A percentile compares a stretch with the other conserved stretches of the same genome.
Conservation (phyloP, 306 rosid species). For the Vigna mungo region DNA sequence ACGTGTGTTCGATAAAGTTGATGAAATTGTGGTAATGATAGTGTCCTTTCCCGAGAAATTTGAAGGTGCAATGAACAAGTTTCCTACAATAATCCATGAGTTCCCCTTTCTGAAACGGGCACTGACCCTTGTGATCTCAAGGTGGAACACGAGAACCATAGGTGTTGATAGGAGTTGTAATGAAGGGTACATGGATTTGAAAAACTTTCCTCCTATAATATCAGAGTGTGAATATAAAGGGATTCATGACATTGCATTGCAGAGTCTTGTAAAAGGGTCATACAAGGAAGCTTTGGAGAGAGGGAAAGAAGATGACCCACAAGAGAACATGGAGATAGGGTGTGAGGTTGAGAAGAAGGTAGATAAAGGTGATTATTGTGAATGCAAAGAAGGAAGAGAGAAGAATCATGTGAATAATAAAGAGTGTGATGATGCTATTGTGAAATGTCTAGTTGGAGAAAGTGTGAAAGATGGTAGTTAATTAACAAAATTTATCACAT, state of each 20-base stretch:
- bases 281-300: slow-evolving; percentile 52
- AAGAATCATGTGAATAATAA: slow-evolving; percentile 2
- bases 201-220: slow-evolving; percentile 42
- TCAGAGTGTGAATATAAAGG: slow-evolving; percentile 43
- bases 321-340: slow-evolving; percentile 1
- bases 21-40: slow-evolving; percentile 48
- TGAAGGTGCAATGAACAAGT: slow-evolving; percentile 50
- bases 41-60: slow-evolving; percentile 57
- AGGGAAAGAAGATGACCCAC: slow-evolving; percentile 42
- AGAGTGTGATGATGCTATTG: slow-evolving; percentile 20
- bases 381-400: slow-evolving; percentile 36
- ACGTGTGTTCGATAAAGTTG: slow-evolving; percentile 59
- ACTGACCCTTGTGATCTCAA: slow-evolving; percentile 47
- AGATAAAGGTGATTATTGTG: neutral
- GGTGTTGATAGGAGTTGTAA: slow-evolving; percentile 51
- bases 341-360: neutral
- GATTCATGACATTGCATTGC: slow-evolving; percentile 3
- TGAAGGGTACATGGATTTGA: slow-evolving; percentile 14
- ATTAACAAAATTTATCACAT: neutral
- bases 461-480: slow-evolving; percentile 7
- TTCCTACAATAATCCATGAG: slow-evolving; percentile 46
- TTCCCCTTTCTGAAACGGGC: slow-evolving; percentile 52
- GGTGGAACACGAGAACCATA: slow-evolving; percentile 57
- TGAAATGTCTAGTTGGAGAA: slow-evolving; percentile 24
- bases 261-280: slow-evolving; percentile 31